These are phyloP conservation scores for Tylopilus vinaceipallidus DNA, from an alignment of 768 basidiomycete species.

Conservation along the genomic window DNA sequence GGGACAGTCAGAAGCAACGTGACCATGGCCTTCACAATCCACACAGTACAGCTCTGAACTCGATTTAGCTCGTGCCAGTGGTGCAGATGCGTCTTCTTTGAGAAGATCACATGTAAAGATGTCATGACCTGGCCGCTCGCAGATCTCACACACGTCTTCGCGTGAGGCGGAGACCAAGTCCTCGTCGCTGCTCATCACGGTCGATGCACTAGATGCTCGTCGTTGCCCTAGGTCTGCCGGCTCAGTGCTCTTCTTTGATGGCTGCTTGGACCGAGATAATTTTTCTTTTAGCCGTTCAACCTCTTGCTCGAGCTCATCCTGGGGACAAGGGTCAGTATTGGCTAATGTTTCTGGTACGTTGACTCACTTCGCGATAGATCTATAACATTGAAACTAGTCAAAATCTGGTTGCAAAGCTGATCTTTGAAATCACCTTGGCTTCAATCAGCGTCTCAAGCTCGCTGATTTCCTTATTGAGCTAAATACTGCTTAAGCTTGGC, in stretches of 20 bases:
- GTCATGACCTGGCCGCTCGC: conserved; percentile 82
- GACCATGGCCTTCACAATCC: conserved; percentile 82
- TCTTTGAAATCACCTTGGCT: conserved; percentile 62
- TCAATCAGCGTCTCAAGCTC: conserved; percentile 94
- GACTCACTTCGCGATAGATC: conserved; percentile 80
- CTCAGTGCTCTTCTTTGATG: conserved; percentile 47
- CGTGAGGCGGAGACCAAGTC: conserved; percentile 20
- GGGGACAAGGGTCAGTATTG: conserved; percentile 13
- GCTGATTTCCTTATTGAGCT: conserved; percentile 90
- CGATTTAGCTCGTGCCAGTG: conserved; percentile 18
- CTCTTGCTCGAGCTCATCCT: conserved; percentile 89
- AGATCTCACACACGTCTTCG: conserved; percentile 77
- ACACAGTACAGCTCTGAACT: conserved; percentile 60
- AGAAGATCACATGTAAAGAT: conserved; percentile 81
- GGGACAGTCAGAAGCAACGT: conserved; percentile 74
- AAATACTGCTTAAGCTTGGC: conserved; percentile 5
- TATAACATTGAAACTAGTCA: conserved; percentile 27
- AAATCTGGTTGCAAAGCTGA: not conserved
- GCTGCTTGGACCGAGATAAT: conserved; percentile 56
- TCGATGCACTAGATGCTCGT: conserved; percentile 20
- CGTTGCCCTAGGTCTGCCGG: conserved; percentile 30
- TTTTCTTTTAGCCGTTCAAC: conserved; percentile 75
- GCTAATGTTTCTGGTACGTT: not conserved
- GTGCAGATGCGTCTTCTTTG: conserved; percentile 47
- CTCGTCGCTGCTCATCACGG: conserved; percentile 24